Base-by-base conservation (phyloP, 2,329 filamentous ascomycete genomes). In the Endoconidiophora laricicola region DNA sequence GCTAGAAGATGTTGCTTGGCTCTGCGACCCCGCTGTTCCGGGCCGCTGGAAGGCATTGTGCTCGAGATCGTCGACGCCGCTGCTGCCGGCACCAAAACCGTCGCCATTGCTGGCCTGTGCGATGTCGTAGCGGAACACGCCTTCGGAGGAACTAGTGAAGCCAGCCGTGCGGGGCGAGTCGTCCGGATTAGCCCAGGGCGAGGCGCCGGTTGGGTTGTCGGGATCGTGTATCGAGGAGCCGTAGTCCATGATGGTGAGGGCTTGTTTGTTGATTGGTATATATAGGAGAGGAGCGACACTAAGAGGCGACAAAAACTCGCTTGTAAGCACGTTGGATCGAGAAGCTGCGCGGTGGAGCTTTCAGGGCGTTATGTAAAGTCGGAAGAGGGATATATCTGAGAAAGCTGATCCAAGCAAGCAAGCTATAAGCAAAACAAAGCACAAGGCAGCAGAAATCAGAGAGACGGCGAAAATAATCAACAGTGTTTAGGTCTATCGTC, bases 141-240 rank as follows among this genome's bases (percentile, higher is more conserved):
- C 44, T 24, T 47, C 49, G 23, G 36, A 37, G 22, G 20, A 24
- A 37, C 33, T 37, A 6, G 29, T 12, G 12, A 33, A 33, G 12
- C 9, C 9, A 33, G 29, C 29, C 29, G 29, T 33, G 29, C 36
- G 4, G 60, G 63, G 45, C 62, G 61, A 56, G 55, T 76, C 68
- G 44, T 78, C 74, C 44, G 65, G 63, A 56, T 66, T 69, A 12
- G 71, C 73, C 74, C 74, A 78, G 2, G 74, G 74, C 29, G 73
- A 76, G 54, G 65, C 67, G 52, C 67, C 73, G 43, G 63, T 65
- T 16, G 70, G 66, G 55, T 76, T 68, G 43, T 78, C 74, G 47
- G 65, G 64, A 56, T 78, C 74, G 59, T 69, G 59, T 57, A 76
- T 72, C 12, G 73, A 69, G 55, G 72, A 62, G 61, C 69, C 72